Base-by-base conservation (phyloP, 495 filamentous ascomycete genomes). In the Neurospora sp. region DNA sequence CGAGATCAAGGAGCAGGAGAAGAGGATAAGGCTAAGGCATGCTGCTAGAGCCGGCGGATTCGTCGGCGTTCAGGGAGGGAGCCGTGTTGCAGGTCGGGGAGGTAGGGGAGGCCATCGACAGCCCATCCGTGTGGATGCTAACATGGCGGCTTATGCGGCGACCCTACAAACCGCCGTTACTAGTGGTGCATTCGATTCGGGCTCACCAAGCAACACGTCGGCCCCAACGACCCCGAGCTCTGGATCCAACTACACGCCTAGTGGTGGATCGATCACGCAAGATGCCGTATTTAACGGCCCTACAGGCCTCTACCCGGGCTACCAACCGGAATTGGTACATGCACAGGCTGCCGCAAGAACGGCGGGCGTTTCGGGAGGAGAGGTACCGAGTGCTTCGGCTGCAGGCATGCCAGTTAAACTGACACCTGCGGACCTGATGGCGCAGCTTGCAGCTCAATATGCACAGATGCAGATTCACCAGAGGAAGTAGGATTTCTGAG, bases 1-100 rank as follows among this genome's bases (percentile, higher is more conserved):
- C 6, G 84, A 86, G 72, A 69, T 86, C 9, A 75, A 76, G 4
- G 5, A 12, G 0, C 59, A 77, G 1, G 74, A 75, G 61, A 71
- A 18, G 16, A 12, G 10, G 70, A 40, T 27, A 27, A 71, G 44
- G 14, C 38, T 41, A 40, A 69, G n/a, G 61, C 9, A 22, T 9
- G 12, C 42, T 31, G 44, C 70, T 3, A 70, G 37, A 41, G 4
- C 9, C 12, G 53, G 69, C 18, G 59, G 70, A 0, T 69, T 69
- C 9, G 53, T 73, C 16, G 69, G 61, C 8, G 53, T 73, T 10
- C 37, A 22, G 22, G 37, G 42, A 70, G 42, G 27, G 14, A 38
- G 16, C 40, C 37, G 20, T 16, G 18, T 70, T 18, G 40, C 37
- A 8, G 16, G 16, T 12, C 70, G 35, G 12, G 53, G 53, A 31